Evolutionary conservation across 129 eudicot species (phyloP).

Genomic region (Saussurea involucrata): DNA sequence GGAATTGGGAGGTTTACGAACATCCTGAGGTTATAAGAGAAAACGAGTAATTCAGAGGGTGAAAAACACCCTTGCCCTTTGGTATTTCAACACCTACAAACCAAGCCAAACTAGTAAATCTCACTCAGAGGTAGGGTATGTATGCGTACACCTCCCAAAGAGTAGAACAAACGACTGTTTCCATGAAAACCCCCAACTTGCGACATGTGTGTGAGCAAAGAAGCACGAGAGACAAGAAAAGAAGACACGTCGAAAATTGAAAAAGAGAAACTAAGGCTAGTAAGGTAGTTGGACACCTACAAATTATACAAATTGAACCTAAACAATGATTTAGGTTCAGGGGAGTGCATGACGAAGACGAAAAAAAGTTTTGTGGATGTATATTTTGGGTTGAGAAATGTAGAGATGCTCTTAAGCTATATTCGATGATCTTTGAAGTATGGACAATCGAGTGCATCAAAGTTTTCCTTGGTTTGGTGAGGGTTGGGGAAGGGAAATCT

Average conservation of each 20-base stretch:
- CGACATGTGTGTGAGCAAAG: background rate
- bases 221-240: background rate
- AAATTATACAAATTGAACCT: constrained; percentile 9
- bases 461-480: constrained; percentile 13
- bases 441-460: background rate
- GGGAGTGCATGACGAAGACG: constrained; percentile 1
- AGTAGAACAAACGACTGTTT: background rate
- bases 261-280: background rate
- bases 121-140: background rate
- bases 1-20: background rate
- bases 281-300: constrained; percentile 8
- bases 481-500: background rate
- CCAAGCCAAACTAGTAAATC: background rate
- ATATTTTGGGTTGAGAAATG: constrained; percentile 10
- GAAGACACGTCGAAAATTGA: background rate
- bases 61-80: background rate
- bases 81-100: background rate
- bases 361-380: constrained; percentile 6
- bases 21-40: background rate
- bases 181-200: background rate
- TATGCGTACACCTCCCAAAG: background rate
- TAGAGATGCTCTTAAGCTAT: background rate
- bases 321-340: background rate
- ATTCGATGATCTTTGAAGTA: constrained; percentile 1
- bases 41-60: background rate